Conservation (phyloP, 2,329 filamentous ascomycete species). For the Pestalotiopsis sp. region DNA sequence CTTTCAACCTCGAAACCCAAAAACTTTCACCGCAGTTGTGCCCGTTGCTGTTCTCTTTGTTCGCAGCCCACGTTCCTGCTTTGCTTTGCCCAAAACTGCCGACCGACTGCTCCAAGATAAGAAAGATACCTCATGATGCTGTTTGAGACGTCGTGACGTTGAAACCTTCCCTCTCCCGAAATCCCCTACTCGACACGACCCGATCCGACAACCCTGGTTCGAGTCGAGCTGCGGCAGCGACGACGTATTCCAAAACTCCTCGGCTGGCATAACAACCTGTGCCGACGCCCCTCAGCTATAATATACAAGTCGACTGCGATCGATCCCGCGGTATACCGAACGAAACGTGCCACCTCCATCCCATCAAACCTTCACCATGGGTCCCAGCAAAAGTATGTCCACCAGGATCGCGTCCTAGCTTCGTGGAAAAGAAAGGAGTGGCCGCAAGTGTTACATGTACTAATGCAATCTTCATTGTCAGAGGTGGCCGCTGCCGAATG, state of each 20-base stretch:
- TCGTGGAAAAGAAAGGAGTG: neutral
- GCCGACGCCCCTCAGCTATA: neutral
- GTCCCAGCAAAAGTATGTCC: constrained; percentile 6
- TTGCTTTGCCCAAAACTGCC: neutral
- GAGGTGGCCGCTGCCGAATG: constrained; percentile 66
- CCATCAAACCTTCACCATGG: constrained; percentile 4
- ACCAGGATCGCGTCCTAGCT: neutral
- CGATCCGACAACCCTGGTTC: neutral
- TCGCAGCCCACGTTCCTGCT: neutral
- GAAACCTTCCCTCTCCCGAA: neutral
- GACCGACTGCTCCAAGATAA: neutral
- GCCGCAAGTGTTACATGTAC: neutral
- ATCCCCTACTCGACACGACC: neutral
- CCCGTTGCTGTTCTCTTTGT: neutral
- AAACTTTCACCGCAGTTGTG: neutral
- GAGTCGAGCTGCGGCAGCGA: neutral
- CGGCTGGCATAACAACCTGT: neutral
- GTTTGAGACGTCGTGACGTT: neutral
- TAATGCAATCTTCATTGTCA: constrained; percentile 23
- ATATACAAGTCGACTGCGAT: neutral
- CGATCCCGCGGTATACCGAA: constrained; percentile 3
- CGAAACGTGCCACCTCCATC: neutral
- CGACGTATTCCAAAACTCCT: neutral
- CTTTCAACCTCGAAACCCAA: neutral
- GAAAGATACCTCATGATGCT: neutral